phyloP scores from a whole-genome alignment of 495 filamentous ascomycete species.

The Penicillium flavigenum region DNA sequence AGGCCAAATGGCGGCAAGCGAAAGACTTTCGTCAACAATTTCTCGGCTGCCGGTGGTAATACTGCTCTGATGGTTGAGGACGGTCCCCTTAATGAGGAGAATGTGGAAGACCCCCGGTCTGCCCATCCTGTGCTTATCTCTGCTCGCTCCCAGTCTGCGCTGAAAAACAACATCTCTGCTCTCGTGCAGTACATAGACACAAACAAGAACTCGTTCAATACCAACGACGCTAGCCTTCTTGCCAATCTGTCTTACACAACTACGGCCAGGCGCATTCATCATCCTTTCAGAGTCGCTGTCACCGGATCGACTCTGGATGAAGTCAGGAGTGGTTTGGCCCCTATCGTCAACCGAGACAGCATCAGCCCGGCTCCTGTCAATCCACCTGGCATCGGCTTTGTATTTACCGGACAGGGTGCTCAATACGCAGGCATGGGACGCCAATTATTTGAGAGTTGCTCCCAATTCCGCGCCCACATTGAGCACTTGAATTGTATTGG shows the following conservation, averaged over 20 bases:
- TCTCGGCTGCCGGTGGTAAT: constrained; percentile 59
- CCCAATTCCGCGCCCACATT: constrained; percentile 68
- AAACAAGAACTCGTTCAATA: constrained; percentile 44
- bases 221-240: constrained; percentile 39
- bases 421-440: constrained; percentile 66
- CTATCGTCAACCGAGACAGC: constrained; percentile 29
- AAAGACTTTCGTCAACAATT: constrained; percentile 68
- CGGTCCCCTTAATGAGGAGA: constrained; percentile 39
- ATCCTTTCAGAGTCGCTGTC: constrained; percentile 68
- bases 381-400: constrained; percentile 55
- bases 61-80: constrained; percentile 57
- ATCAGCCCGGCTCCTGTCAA: constrained; percentile 30
- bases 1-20: constrained; percentile 62
- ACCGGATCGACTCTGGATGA: constrained; percentile 44
- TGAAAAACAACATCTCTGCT: constrained; percentile 55
- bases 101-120: constrained; percentile 53
- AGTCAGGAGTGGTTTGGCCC: constrained; percentile 30
- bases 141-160: constrained; percentile 51
- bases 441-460: constrained; percentile 63
- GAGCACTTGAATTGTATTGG: constrained; percentile 68
- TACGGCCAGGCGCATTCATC: constrained; percentile 81
- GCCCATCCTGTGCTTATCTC: constrained; percentile 53
- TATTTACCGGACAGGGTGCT: constrained; percentile 59
- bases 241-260: constrained; percentile 70
- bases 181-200: constrained; percentile 52